Base-by-base conservation (phyloP, 192 early-diverging fungal species). In the Linnemannia exigua region DNA sequence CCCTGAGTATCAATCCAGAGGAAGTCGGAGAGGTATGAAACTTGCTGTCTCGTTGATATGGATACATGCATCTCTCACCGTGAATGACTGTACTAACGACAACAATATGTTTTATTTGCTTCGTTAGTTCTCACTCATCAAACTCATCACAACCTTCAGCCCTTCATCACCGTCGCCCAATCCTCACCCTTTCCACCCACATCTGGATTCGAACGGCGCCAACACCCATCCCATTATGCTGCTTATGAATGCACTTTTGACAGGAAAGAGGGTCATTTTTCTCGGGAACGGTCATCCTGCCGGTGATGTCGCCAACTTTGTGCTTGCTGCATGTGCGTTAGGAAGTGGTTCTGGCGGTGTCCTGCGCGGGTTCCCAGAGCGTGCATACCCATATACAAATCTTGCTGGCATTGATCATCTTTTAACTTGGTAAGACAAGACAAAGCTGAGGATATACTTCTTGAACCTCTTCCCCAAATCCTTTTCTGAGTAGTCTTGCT, bases 231-330 rank as follows among this genome's bases (percentile, higher is more conserved):
- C 96, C 44, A 92, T 99, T 44, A 93, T 97, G 58, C 77, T 99
- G 47, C 89, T 99, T 35, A 90, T 98, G 78, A 98, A 98, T 79
- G 97, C 96, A 6, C 83, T 99, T 50, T 85, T 98, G 74, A 96
- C 96, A n/a, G 96, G 97, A 80, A 99, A 99, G 89, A 89, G 97
- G 38, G 89, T 99, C 17, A 91, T 99, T 36, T 98, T 99, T 85
- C 82, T 99, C 66, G 98, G 98, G 19, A 93, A 98, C 79, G 94
- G 95, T 15, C 95, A 95, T 75, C 97, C 97, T 0, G 95, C 95
- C 22, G 96, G 96, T 38, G 98, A 99, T 83, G 96, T 99, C 5
- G 95, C 96, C 22, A 96, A 97, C 87, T 98, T 95, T 80, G 98
- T 98, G 3, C 88, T 98, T 52, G 95, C 98, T 0, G 96, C 96